These are phyloP conservation scores for Cystobasidium slooffiae DNA, from an alignment of 1,284 basidiomycete species.

Conservation along the genomic window DNA sequence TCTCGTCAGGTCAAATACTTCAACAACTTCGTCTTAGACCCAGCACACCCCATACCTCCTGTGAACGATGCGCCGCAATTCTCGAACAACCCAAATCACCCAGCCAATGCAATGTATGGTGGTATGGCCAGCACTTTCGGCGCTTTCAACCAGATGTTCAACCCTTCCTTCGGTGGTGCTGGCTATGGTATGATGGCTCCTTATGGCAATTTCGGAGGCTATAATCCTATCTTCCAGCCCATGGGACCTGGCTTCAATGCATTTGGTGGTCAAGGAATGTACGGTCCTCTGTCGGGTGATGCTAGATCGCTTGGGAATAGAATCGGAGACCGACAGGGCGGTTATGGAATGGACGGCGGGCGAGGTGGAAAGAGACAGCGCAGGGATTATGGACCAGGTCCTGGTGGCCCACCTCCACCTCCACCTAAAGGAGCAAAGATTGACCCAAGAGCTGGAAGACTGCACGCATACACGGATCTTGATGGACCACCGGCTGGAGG, in stretches of 20 bases:
- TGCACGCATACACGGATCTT: constrained; percentile 41
- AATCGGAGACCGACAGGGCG: constrained; percentile 65
- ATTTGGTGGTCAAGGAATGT: constrained; percentile 8
- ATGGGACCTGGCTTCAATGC: constrained; percentile 33
- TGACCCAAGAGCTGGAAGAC: constrained; percentile 37
- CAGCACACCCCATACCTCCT: constrained; percentile 47
- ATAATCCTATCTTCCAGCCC: constrained; percentile 25
- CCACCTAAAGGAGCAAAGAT: constrained; percentile 40
- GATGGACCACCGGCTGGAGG: constrained; percentile 40
- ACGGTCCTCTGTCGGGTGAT: constrained; percentile 20
- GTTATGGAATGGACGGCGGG: constrained; percentile 53
- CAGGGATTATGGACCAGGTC: constrained; percentile 22
- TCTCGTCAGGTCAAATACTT: constrained; percentile 49
- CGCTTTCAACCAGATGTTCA: constrained; percentile 45
- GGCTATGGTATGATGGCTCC: constrained; percentile 29
- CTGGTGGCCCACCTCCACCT: constrained; percentile 31
- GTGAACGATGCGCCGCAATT: constrained; percentile 16
- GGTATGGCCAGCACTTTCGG: constrained; percentile 31
- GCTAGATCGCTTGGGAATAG: constrained; percentile 21
- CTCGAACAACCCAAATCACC: constrained; percentile 22
- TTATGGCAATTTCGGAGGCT: constrained; percentile 13
- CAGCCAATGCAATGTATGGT: constrained; percentile 2
- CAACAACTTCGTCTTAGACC: constrained; percentile 50
- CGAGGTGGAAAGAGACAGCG: constrained; percentile 14
- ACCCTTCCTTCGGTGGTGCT: constrained; percentile 9